These are phyloP conservation scores for Tuber calosporum DNA, from an alignment of 495 filamentous ascomycete genomes.

Conservation along the genomic window DNA sequence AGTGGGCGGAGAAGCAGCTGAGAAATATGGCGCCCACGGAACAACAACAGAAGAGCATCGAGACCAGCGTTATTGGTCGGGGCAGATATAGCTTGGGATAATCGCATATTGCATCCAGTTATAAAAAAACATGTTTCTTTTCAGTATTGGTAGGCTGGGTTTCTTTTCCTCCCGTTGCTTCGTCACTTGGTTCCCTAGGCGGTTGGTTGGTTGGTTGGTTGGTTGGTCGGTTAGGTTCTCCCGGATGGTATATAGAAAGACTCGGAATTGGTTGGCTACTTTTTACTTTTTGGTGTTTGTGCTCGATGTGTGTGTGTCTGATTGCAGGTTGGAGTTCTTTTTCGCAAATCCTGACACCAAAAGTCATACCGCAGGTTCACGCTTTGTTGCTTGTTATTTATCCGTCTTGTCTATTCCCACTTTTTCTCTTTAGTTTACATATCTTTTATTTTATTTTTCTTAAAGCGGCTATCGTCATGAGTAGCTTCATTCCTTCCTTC, in stretches of 20 bases:
- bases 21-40: conserved; percentile 28
- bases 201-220: neutral
- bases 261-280: neutral
- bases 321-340: neutral
- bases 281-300: neutral
- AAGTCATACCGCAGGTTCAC: neutral
- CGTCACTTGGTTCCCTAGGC: neutral
- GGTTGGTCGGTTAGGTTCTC: neutral
- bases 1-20: conserved; percentile 40
- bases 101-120: neutral
- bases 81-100: conserved; percentile 34
- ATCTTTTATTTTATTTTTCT: neutral
- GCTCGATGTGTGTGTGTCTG: neutral
- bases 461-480: neutral
- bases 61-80: conserved; percentile 27
- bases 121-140: neutral
- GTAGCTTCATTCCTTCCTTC: neutral
- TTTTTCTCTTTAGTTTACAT: neutral
- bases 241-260: neutral
- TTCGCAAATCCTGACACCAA: neutral
- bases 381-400: neutral
- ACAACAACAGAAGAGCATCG: conserved; percentile 19
- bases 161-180: neutral
- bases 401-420: neutral
- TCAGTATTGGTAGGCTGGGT: neutral